Base-by-base conservation (phyloP, 2,329 filamentous ascomycete genomes). In the Venturia aucupariae region DNA sequence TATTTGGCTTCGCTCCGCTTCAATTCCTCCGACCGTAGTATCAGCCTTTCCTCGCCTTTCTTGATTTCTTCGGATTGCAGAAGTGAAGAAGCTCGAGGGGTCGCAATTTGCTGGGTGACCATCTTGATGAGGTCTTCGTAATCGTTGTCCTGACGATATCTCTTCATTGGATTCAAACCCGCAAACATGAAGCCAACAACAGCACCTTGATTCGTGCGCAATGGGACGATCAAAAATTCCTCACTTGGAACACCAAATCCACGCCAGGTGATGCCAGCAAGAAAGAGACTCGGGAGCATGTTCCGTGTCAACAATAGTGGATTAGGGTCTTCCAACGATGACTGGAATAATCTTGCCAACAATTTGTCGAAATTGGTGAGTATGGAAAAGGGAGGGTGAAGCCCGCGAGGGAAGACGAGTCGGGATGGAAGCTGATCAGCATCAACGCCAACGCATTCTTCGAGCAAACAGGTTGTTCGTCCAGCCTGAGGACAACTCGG, bases 1-100 rank as follows among this genome's bases (percentile, higher is more conserved):
- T 60, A 65, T 24, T 64, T 65, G 19, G 63, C 22, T 32, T 65
- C 64, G 30, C 64, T 65, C 27, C 63, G 61, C 51, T 65, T 51
- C n/a, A 65, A 24, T 48, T 65, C 64, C 3, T 35, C 35, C 0
- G 64, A 59, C 10, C 42, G 64, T 15, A 60, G 30, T 4, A 32
- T 51, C 32, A 65, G 8, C 27, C 63, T 48, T 22, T 63, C 61
- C 39, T 65, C 64, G 15, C 32, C 41, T 24, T 27, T 30, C 54
- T 17, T 32, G 3, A 57, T 57, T 11, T 57, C 30, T 35, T 57
- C 30, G 27, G 51, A 1, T 35, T 57, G 51, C 17, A 57, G 51
- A n/a, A 57, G 27, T 17, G 51, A 57, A 15, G 51, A 35, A 19
- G 51, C 51, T n/a, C 17, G 27, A 11, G 51, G 51, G 7, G 35